A percentile compares a stretch with the other conserved stretches of the same genome.
phyloP scores from a whole-genome alignment of 768 basidiomycete genomes.

The Termitomyces sp. region DNA sequence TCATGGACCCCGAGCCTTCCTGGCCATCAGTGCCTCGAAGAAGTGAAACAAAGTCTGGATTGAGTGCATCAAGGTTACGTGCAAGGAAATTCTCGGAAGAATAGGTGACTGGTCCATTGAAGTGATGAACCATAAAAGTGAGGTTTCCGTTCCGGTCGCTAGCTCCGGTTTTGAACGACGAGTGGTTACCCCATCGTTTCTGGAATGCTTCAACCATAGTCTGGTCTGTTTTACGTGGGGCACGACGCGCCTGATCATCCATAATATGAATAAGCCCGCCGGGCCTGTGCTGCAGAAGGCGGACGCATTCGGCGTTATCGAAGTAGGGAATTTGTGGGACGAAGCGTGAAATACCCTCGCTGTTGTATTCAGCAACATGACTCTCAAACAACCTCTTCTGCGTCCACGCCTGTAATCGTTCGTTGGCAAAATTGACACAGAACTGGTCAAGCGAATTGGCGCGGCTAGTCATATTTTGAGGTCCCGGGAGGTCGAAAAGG shows the following conservation, averaged over 20 bases:
- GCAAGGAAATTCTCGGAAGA: conserved; percentile 88
- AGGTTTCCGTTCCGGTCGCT: conserved; percentile 76
- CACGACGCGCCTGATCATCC: conserved; percentile 90
- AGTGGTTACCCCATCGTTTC: conserved; percentile 93
- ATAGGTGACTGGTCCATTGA: conserved; percentile 88
- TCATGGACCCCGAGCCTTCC: conserved; percentile 77
- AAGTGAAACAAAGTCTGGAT: conserved; percentile 90
- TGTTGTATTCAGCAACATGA: conserved; percentile 77
- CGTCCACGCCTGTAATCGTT: conserved; percentile 81
- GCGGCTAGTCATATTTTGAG: conserved; percentile 84
- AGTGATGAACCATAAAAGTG: conserved; percentile 91
- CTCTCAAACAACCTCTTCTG: conserved; percentile 79
- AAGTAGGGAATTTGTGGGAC: conserved; percentile 77
- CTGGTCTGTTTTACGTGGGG: conserved; percentile 87
- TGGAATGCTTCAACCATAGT: conserved; percentile 94
- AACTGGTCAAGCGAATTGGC: conserved; percentile 95
- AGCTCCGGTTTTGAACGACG: conserved; percentile 81
- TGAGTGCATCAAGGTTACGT: conserved; percentile 83
- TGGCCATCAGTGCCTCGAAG: conserved; percentile 66
- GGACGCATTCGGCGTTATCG: conserved; percentile 88
- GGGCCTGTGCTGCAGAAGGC: conserved; percentile 79
- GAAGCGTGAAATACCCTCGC: conserved; percentile 72
- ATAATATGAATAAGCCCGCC: conserved; percentile 96
- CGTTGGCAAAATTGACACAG: conserved; percentile 95
- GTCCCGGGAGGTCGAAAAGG: conserved; percentile 90